Evolutionary conservation across 2,329 filamentous ascomycete genomes (phyloP).

Genomic region (Aspergillus sp.): DNA sequence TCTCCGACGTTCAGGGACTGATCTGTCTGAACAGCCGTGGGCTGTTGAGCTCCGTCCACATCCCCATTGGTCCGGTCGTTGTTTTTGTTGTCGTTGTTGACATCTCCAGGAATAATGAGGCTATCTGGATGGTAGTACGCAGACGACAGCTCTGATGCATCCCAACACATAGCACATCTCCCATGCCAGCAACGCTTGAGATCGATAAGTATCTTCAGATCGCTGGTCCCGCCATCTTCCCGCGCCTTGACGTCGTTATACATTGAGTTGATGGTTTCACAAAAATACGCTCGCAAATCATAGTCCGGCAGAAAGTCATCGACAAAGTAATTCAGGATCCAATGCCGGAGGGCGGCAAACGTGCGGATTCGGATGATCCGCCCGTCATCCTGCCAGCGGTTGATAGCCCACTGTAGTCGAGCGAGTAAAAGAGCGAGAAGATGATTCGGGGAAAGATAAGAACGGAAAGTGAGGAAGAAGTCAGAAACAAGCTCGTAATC

Average conservation of each 20-base stretch:
- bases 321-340: constrained; percentile 95
- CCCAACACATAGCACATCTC: constrained; percentile 85
- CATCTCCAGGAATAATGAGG: constrained; percentile 68
- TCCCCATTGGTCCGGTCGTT: constrained; percentile 21
- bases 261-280: constrained; percentile 64
- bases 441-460: constrained; percentile 69
- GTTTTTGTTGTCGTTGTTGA: constrained; percentile 45
- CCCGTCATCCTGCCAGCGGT: constrained; percentile 70
- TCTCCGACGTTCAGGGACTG: neutral
- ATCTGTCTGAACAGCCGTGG: constrained; percentile 8
- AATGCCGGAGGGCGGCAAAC: constrained; percentile 90
- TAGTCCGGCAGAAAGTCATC: constrained; percentile 84
- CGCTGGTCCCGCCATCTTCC: constrained; percentile 48
- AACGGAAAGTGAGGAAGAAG: constrained; percentile 91
- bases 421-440: constrained; percentile 78
- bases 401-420: constrained; percentile 77
- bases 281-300: constrained; percentile 67
- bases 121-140: constrained; percentile 52
- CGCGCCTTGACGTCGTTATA: constrained; percentile 46
- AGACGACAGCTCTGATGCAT: constrained; percentile 58
- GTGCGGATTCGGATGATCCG: constrained; percentile 92
- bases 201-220: constrained; percentile 82
- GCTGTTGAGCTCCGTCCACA: constrained; percentile 13
- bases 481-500: constrained; percentile 96
- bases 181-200: constrained; percentile 96